Evolutionary conservation across 495 filamentous ascomycete genomes (phyloP).

Genomic region (Podospora bellae-mahoneyi): DNA sequence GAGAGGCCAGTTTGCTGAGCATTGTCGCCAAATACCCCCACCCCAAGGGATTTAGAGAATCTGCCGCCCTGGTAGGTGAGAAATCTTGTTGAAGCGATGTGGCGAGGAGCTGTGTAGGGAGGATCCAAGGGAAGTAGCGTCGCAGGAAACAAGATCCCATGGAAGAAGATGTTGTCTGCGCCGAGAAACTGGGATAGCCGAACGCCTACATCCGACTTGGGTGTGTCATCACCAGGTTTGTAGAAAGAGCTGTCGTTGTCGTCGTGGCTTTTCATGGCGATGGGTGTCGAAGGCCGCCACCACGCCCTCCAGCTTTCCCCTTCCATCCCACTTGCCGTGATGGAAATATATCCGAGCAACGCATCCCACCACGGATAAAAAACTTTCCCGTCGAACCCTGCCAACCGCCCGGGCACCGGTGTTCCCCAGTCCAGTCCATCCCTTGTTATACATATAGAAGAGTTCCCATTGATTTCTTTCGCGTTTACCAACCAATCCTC

Average conservation of each 20-base stretch:
- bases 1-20: neutral
- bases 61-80: neutral
- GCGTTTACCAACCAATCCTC: constrained; percentile 71
- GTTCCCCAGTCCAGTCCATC: neutral
- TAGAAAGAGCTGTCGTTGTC: too few relatives aligned
- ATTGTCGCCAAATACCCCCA: neutral
- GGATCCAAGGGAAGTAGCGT: neutral
- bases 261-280: too few relatives aligned
- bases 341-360: neutral
- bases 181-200: neutral
- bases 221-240: too few relatives aligned
- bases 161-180: too few relatives aligned
- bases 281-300: neutral
- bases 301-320: neutral
- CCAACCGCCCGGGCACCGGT: too few relatives aligned
- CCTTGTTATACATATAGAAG: neutral
- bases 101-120: neutral
- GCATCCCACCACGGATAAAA: neutral
- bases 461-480: constrained; percentile 26
- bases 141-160: neutral
- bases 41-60: neutral
- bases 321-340: neutral
- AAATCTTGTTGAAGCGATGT: neutral
- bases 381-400: too few relatives aligned
- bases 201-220: neutral